Percentiles rank a stretch among this genome's conserved stretches.
These are phyloP conservation scores for Pyronema omphalodes DNA, from an alignment of 495 filamentous ascomycete species.

Conservation along the genomic window DNA sequence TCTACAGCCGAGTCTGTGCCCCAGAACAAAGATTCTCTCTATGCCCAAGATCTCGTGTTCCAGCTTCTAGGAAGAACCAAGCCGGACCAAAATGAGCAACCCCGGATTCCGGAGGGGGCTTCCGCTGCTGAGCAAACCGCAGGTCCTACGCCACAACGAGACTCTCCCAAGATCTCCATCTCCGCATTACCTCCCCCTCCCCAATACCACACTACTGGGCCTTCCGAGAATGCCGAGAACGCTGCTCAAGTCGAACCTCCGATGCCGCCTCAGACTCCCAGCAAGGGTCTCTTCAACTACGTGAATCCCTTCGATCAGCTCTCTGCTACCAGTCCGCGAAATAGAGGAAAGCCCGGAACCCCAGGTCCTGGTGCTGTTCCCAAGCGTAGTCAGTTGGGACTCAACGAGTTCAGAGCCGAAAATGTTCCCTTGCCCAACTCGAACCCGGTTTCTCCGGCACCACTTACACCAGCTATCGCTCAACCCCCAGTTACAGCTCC, in stretches of 20 bases:
- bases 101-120: neutral
- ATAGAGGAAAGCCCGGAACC: constrained; percentile 27
- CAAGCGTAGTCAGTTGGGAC: constrained; percentile 15
- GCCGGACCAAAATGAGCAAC: constrained; percentile 24
- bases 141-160: neutral
- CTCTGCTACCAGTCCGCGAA: constrained; percentile 45
- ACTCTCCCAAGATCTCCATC: neutral
- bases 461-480: constrained; percentile 25
- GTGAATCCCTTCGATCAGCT: constrained; percentile 67
- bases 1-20: constrained; percentile 14
- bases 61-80: constrained; percentile 44
- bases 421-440: constrained; percentile 20
- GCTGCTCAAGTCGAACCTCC: neutral
- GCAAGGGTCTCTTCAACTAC: constrained; percentile 45
- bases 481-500: constrained; percentile 23
- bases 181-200: constrained; percentile 3
- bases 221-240: neutral
- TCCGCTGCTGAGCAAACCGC: neutral
- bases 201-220: neutral
- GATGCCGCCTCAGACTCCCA: constrained; percentile 8
- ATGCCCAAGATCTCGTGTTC: constrained; percentile 48
- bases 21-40: constrained; percentile 24
- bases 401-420: constrained; percentile 17
- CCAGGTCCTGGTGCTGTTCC: constrained; percentile 10
- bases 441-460: constrained; percentile 1